Evolutionary conservation across 2,329 filamentous ascomycete genomes (phyloP).

Genomic region (Pestalotiopsis sp.): DNA sequence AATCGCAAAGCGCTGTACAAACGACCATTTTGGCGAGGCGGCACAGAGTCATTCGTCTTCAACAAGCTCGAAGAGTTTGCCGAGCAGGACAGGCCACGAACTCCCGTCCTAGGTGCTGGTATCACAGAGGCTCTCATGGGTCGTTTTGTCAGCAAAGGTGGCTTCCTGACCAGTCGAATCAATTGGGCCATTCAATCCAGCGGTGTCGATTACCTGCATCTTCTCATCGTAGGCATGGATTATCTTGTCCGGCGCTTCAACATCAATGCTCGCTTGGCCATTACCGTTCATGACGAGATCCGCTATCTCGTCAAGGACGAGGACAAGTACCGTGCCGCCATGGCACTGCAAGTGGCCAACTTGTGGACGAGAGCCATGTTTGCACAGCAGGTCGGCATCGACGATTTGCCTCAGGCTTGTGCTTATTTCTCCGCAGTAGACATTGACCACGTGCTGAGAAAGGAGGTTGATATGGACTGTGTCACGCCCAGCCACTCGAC

Average conservation of each 20-base stretch:
- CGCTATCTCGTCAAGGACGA: conserved; percentile 84
- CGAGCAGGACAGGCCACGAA: conserved; percentile 87
- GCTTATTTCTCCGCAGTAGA: conserved; percentile 97
- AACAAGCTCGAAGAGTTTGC: conserved; percentile 98
- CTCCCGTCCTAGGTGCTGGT: conserved; percentile 88
- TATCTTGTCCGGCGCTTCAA: conserved; percentile 86
- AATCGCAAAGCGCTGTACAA: conserved; percentile 72
- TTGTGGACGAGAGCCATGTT: conserved; percentile 98
- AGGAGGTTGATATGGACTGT: conserved; percentile 98
- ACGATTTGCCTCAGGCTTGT: conserved; percentile 90
- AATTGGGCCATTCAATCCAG: conserved; percentile 99
- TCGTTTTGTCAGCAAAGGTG: conserved; percentile 83
- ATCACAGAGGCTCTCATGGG: conserved; percentile 95
- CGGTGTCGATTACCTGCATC: conserved; percentile 94
- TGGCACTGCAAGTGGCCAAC: conserved; percentile 93
- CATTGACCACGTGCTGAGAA: conserved; percentile 92
- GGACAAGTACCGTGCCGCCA: conserved; percentile 85
- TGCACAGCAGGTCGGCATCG: conserved; percentile 91
- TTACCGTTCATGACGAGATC: conserved; percentile 98
- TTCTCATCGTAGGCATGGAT: conserved; percentile 93
- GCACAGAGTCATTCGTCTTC: conserved; percentile 97
- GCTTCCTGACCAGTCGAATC: conserved; percentile 93
- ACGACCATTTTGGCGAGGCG: conserved; percentile 88
- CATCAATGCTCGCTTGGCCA: conserved; percentile 80
- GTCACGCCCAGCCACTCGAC: conserved; percentile 83